phyloP scores from a whole-genome alignment of 108 stramenopile species.

The Fragilariopsis cylindrus region DNA sequence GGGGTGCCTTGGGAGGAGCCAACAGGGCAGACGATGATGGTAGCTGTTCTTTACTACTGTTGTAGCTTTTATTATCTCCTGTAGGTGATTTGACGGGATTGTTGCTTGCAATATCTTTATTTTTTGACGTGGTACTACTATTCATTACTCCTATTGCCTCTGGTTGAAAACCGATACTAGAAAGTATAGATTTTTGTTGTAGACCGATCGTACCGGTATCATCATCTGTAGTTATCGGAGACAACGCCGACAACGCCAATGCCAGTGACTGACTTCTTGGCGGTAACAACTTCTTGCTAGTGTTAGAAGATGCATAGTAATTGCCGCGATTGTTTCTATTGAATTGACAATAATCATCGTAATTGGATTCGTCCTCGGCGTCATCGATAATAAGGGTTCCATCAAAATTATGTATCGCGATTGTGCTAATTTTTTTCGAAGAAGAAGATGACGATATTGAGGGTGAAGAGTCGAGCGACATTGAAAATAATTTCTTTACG shows the following conservation, averaged over 20 bases:
- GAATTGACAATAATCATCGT: not conserved
- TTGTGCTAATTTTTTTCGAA: conserved; percentile 35
- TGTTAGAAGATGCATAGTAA: not conserved
- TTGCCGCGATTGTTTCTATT: not conserved
- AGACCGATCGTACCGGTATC: not conserved
- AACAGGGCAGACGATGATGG: conserved; percentile 27
- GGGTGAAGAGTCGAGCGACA: conserved; percentile 40
- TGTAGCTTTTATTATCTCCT: not conserved
- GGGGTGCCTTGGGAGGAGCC: conserved; percentile 39
- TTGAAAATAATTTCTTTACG: conserved; percentile 72
- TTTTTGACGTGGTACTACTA: too few species aligned
- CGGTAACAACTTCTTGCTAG: conserved; percentile 1
- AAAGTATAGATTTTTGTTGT: not conserved
- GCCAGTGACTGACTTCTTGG: conserved; percentile 21
- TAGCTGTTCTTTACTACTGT: conserved; percentile 3
- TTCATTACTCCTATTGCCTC: too few species aligned
- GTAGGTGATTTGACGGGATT: not conserved
- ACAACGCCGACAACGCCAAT: conserved; percentile 16
- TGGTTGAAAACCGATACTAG: not conserved
- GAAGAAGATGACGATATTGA: conserved; percentile 19
- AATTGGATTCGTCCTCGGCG: conserved; percentile 25
- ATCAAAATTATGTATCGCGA: conserved; percentile 77
- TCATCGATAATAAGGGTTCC: conserved; percentile 77
- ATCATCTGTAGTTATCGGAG: not conserved
- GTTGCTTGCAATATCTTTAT: too few species aligned